Percentiles rank a stretch among this genome's conserved stretches.
phyloP scores from a whole-genome alignment of 768 basidiomycete genomes.

The Lyophyllum atratum region DNA sequence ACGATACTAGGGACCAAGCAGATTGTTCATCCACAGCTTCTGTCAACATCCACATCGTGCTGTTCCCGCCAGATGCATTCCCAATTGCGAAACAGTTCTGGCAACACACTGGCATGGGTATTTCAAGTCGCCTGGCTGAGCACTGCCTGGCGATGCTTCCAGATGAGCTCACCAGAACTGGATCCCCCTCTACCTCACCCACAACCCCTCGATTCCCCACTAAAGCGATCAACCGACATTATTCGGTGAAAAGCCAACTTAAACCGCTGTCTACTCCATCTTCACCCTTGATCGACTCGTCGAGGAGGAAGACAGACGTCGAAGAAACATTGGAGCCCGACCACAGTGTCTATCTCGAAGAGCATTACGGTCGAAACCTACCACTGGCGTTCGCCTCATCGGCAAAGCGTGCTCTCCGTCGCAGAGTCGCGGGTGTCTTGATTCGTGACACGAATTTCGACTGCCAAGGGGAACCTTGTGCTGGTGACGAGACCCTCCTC shows the following conservation, averaged over 20 bases:
- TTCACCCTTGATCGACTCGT: conserved; percentile 7
- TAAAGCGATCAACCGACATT: conserved; percentile 61
- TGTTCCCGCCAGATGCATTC: conserved; percentile 67
- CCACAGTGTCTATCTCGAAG: conserved; percentile 80
- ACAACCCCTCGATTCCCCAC: conserved; percentile 30
- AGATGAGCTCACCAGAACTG: conserved; percentile 33
- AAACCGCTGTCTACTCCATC: conserved; percentile 15
- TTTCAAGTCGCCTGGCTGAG: conserved; percentile 87
- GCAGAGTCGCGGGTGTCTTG: conserved; percentile 86
- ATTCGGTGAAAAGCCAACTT: conserved; percentile 40
- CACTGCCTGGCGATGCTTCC: conserved; percentile 75
- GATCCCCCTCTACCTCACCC: conserved; percentile 27
- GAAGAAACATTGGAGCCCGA: conserved; percentile 60
- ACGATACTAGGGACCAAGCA: conserved; percentile 24
- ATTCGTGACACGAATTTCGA: conserved; percentile 56
- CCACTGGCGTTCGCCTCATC: conserved; percentile 68
- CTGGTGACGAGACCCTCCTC: conserved; percentile 45
- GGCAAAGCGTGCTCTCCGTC: conserved; percentile 88
- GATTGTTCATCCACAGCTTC: conserved; percentile 26
- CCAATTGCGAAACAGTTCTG: conserved; percentile 86
- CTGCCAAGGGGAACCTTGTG: conserved; percentile 32
- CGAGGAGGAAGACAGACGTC: conserved; percentile 2
- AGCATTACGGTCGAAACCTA: conserved; percentile 91
- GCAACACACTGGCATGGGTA: conserved; percentile 92
- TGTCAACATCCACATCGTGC: conserved; percentile 76